Conservation (phyloP, 2,329 filamentous ascomycete genomes). For the Kalaharituber pfeilii region DNA sequence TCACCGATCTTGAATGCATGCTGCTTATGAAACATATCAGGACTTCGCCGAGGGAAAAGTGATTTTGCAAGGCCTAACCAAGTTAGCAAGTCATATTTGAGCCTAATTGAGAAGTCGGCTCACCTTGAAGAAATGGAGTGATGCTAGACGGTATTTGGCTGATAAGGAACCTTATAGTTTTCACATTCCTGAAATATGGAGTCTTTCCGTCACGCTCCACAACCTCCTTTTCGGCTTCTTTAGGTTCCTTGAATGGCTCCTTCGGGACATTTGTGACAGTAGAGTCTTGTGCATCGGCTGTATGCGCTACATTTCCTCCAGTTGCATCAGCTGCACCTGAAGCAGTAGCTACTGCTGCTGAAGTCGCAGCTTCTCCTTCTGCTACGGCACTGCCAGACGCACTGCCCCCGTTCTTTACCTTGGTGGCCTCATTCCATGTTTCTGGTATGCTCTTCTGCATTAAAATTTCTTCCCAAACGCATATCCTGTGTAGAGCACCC, state of each 20-base stretch:
- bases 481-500: slow-evolving; percentile 59
- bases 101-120: not conserved
- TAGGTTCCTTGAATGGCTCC: slow-evolving; percentile 20
- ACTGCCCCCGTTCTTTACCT: slow-evolving; percentile 25
- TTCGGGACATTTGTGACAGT: slow-evolving; percentile 19
- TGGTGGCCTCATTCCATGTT: slow-evolving; percentile 33
- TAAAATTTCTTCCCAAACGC: slow-evolving; percentile 69
- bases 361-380: slow-evolving; percentile 27
- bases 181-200: slow-evolving; percentile 53
- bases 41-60: slow-evolving; percentile 54
- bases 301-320: slow-evolving; percentile 23
- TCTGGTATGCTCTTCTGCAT: slow-evolving; percentile 57
- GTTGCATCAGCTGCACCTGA: slow-evolving; percentile 22
- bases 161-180: slow-evolving; percentile 57
- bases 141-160: slow-evolving; percentile 62
- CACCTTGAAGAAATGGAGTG: slow-evolving; percentile 64
- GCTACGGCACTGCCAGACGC: slow-evolving; percentile 24
- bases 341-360: slow-evolving; percentile 21
- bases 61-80: slow-evolving; percentile 51
- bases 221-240: slow-evolving; percentile 22
- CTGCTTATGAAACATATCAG: slow-evolving; percentile 46
- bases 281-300: slow-evolving; percentile 21
- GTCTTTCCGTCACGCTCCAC: slow-evolving; percentile 25
- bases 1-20: slow-evolving; percentile 45
- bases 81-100: slow-evolving; percentile 4